Conservation (phyloP, 352 stramenopile species). For the Pythium vanterpoolii region DNA sequence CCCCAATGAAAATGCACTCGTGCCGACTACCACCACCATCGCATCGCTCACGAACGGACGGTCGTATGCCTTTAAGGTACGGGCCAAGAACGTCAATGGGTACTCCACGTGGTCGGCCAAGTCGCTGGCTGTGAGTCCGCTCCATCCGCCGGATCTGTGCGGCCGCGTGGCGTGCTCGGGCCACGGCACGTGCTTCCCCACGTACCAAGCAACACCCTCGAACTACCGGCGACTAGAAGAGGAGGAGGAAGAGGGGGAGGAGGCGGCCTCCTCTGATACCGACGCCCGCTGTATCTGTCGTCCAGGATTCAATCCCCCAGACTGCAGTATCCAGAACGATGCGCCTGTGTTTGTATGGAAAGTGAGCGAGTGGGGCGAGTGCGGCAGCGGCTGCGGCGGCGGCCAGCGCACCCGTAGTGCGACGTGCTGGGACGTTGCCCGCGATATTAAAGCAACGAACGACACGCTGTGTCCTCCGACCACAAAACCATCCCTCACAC, state of each 20-base stretch:
- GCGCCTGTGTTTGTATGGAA: slow-evolving; percentile 42
- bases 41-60: slow-evolving; percentile 49
- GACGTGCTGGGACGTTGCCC: slow-evolving; percentile 35
- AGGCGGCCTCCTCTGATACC: not conserved
- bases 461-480: slow-evolving; percentile 32
- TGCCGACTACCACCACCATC: slow-evolving; percentile 43
- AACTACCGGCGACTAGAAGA: not conserved
- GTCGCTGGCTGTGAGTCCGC: slow-evolving; percentile 60
- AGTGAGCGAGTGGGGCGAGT: slow-evolving; percentile 53
- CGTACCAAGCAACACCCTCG: slow-evolving; percentile 34
- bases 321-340: slow-evolving; percentile 59
- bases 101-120: slow-evolving; percentile 71
- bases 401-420: slow-evolving; percentile 42
- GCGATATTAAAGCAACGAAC: slow-evolving; percentile 22
- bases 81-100: slow-evolving; percentile 58
- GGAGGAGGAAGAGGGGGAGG: not conserved
- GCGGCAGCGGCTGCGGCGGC: slow-evolving; percentile 60
- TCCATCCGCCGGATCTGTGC: slow-evolving; percentile 72
- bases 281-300: slow-evolving; percentile 59
- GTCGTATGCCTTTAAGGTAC: slow-evolving; percentile 71
- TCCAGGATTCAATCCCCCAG: slow-evolving; percentile 50
- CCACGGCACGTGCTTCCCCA: slow-evolving; percentile 65
- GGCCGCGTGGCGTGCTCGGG: slow-evolving; percentile 55
- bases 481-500: slow-evolving; percentile 49
- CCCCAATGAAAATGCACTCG: slow-evolving; percentile 8